phyloP scores from a whole-genome alignment of 2,329 filamentous ascomycete species.

The Colletotrichum sp. region DNA sequence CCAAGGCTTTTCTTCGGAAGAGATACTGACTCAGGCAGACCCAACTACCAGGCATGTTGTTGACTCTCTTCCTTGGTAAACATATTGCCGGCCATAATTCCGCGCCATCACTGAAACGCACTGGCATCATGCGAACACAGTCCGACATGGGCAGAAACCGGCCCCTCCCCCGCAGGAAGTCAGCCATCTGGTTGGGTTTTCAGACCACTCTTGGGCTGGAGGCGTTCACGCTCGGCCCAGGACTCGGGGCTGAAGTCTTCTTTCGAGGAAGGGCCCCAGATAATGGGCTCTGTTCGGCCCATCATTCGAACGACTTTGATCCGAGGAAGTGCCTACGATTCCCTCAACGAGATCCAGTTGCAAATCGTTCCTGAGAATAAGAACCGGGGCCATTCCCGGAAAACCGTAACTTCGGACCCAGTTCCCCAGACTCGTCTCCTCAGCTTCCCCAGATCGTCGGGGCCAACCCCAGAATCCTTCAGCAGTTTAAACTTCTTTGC shows the following conservation, averaged over 20 bases:
- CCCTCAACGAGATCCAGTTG: background rate
- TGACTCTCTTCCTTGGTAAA: background rate
- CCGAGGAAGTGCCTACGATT: slow-evolving; percentile 13
- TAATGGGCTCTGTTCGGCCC: background rate
- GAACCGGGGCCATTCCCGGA: slow-evolving; percentile 6
- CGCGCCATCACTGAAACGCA: background rate
- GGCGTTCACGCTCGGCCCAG: background rate
- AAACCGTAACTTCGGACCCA: background rate
- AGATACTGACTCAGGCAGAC: background rate
- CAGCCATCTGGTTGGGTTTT: background rate
- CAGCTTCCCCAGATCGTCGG: slow-evolving; percentile 4
- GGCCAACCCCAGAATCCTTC: background rate
- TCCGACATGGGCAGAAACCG: background rate
- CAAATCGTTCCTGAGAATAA: background rate
- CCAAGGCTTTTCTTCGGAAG: slow-evolving; percentile 1
- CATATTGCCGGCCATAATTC: background rate
- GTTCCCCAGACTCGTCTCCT: slow-evolving; percentile 2
- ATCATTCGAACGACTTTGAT: slow-evolving; percentile 1
- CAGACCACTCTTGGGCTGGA: background rate
- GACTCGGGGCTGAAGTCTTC: background rate
- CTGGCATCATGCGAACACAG: background rate
- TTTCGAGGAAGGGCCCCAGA: background rate
- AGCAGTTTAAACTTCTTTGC: background rate
- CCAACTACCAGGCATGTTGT: background rate
- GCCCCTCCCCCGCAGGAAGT: slow-evolving; percentile 1